Evolutionary conservation across 441 rosid genomes (phyloP).

Genomic region (Isatis lusitanica): DNA sequence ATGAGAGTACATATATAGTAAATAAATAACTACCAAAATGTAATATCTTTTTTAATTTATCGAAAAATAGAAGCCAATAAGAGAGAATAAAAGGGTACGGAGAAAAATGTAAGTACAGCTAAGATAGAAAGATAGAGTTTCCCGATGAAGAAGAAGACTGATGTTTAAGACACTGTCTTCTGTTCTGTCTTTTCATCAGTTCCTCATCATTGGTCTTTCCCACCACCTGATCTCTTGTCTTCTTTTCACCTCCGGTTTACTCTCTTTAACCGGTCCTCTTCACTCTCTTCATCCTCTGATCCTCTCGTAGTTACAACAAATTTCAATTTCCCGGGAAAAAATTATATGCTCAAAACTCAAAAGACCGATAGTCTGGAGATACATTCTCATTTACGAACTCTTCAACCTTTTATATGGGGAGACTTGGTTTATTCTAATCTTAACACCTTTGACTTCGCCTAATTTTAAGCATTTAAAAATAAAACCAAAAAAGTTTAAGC

Average conservation of each 20-base stretch:
- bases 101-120: conserved; percentile 41
- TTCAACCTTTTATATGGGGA: background rate
- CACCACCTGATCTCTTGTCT: conserved; percentile 41
- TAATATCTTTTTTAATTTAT: background rate
- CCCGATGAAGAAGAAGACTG: conserved; percentile 33
- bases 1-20: background rate
- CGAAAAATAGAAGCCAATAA: conserved; percentile 28
- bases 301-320: background rate
- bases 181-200: conserved; percentile 24
- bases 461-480: background rate
- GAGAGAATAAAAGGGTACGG: conserved; percentile 36
- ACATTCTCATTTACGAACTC: background rate
- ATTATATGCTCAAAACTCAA: background rate
- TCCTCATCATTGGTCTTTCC: conserved; percentile 40
- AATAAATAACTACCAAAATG: background rate
- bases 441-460: conserved; percentile 10
- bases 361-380: background rate
- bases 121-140: conserved; percentile 28
- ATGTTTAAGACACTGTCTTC: conserved; percentile 27
- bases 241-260: conserved; percentile 24
- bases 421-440: conserved; percentile 1
- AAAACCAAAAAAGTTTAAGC: background rate
- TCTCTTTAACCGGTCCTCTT: conserved; percentile 20
- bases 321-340: background rate
- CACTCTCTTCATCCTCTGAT: background rate